Evolutionary conservation across 169 alveolate species (phyloP).

Genomic region (Plasmodium vinckei): DNA sequence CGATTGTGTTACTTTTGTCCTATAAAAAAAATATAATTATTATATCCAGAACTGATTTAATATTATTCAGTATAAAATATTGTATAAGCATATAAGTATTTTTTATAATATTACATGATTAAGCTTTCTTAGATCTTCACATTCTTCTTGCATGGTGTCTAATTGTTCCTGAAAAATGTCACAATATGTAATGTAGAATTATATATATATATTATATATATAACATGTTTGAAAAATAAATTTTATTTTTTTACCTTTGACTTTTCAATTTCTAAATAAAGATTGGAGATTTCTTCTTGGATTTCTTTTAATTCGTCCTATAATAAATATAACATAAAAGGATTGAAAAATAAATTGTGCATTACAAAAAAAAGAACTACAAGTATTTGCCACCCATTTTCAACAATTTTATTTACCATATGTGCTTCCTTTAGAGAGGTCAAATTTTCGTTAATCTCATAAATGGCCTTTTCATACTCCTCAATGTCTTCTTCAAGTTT

Average conservation of each 20-base stretch:
- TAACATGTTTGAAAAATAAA: background rate
- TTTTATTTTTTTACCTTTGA: constrained; percentile 5
- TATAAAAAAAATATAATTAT: background rate
- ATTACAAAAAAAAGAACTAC: background rate
- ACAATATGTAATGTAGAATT: too few relatives aligned
- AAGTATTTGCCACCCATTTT: background rate
- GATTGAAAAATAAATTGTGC: background rate
- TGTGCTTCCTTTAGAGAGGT: constrained; percentile 43
- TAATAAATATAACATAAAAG: background rate
- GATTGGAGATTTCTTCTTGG: constrained; percentile 49
- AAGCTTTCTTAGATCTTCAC: constrained; percentile 7
- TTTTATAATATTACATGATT: constrained; percentile 19
- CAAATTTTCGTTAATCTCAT: constrained; percentile 58
- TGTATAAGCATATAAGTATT: background rate
- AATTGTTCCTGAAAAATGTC: constrained; percentile 17
- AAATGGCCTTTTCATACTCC: constrained; percentile 45
- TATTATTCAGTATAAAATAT: too few relatives aligned
- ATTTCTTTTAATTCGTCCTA: constrained; percentile 68
- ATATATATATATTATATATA: too few relatives aligned
- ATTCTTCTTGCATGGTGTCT: constrained; percentile 13
- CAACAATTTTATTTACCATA: constrained; percentile 7
- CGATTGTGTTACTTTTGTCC: constrained; percentile 26
- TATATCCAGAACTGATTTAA: background rate
- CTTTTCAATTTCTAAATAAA: constrained; percentile 14
- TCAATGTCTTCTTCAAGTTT: constrained; percentile 27